Base-by-base conservation (phyloP, 257 asterid genomes). In the Verbascum thapsus region DNA sequence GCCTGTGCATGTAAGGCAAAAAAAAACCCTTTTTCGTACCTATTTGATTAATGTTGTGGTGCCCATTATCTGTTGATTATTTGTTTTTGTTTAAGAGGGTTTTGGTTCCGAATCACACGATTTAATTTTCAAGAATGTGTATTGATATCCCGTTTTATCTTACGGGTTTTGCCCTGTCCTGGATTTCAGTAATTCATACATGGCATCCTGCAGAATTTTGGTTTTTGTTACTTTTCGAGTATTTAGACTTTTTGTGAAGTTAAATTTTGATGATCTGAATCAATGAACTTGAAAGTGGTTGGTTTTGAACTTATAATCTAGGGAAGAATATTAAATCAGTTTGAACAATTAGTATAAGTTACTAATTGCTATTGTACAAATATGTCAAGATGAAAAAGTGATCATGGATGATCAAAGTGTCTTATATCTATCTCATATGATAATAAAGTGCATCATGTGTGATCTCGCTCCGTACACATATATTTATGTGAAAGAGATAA, bases 21-120 rank as follows among this genome's bases (percentile, higher is more conserved):
- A n/a, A n/a, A n/a, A n/a, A 52, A 47, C 38, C 61, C 66, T 47
- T 68, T 70, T 10, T 37, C 65, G 7, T 49, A n/a, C 38, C 12
- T 42, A n/a, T n/a, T n/a, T n/a, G n/a, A n/a, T n/a, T n/a, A n/a
- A n/a, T n/a, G n/a, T n/a, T n/a, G n/a, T n/a, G n/a, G 41, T 64
- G 61, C 1, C 30, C 17, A 26, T 41, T 30, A n/a, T 68, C 23
- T 12, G 26, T 32, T 38, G 53, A 37, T 49, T 40, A 61, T 45
- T 45, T 34, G 39, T 53, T 17, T 26, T 5, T 26, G 2, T 26
- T 5, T 26, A 2, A 2, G 32, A 58, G 59, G 18, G 10, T 34
- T 66, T 11, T 20, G 37, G 39, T 56, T 55, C 63, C 18, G 16
- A 23, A 30, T 6, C 11, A 13, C 9, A 23, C 20, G 30, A 52